Conservation (phyloP, 2,329 filamentous ascomycete genomes). For the Zymoseptoria pseudotritici region DNA sequence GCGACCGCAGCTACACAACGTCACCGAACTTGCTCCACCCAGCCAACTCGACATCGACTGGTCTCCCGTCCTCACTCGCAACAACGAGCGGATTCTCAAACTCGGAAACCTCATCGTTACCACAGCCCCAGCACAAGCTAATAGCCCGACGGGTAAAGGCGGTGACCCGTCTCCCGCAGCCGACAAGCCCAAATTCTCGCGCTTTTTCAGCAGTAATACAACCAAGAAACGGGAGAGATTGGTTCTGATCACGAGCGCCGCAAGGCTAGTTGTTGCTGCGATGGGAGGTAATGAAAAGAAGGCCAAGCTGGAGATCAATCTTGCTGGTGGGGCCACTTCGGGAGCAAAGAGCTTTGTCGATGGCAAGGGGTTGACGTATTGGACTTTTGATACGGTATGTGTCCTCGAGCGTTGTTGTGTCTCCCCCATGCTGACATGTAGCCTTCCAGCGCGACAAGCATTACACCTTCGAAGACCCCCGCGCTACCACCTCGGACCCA, state of each 20-base stretch:
- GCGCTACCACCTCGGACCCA: conserved; percentile 57
- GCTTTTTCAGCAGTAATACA: conserved; percentile 86
- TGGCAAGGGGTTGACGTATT: conserved; percentile 77
- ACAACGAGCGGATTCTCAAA: conserved; percentile 90
- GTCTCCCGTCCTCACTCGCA: conserved; percentile 86
- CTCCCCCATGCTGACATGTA: conserved; percentile 11
- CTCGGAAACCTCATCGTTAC: conserved; percentile 84
- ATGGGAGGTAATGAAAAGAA: conserved; percentile 94
- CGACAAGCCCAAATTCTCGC: conserved; percentile 68
- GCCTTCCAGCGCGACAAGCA: conserved; percentile 68
- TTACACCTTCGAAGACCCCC: conserved; percentile 89
- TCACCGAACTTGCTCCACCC: conserved; percentile 92
- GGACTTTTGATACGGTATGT: conserved; percentile 88
- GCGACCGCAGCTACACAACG: conserved; percentile 66
- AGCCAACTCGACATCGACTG: conserved; percentile 97
- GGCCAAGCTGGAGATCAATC: conserved; percentile 82
- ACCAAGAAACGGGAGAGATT: conserved; percentile 88
- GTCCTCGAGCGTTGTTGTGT: neutral
- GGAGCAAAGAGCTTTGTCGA: conserved; percentile 72
- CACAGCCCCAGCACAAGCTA: conserved; percentile 62
- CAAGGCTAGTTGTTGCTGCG: conserved; percentile 80
- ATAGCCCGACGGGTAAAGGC: conserved; percentile 64
- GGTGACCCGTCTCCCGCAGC: conserved; percentile 55
- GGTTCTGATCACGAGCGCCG: conserved; percentile 91
- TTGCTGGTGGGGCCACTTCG: conserved; percentile 59